Conservation (phyloP, 805 yeast genomes). For the Candida caryicola region DNA sequence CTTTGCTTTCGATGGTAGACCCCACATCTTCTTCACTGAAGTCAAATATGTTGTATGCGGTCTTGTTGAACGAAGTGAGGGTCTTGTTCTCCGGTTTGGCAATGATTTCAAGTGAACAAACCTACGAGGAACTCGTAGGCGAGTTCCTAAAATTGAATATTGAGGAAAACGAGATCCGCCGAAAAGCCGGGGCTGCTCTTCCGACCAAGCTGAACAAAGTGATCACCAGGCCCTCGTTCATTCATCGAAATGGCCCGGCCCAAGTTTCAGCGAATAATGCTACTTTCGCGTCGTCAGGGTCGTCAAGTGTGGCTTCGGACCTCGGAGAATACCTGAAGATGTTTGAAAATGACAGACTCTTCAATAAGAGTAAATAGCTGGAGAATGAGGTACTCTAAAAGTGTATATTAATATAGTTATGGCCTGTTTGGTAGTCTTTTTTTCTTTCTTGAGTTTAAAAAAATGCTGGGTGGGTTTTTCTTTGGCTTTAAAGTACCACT, state of each 20-base stretch:
- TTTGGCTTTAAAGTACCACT: slow-evolving; percentile 6
- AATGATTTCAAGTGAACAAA: slow-evolving; percentile 8
- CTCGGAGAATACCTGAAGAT: background rate
- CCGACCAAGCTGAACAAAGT: no score
- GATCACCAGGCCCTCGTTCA: background rate
- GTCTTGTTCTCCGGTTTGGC: slow-evolving; percentile 17
- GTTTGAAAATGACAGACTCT: background rate
- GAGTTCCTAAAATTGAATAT: slow-evolving; percentile 9
- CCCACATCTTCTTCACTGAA: background rate
- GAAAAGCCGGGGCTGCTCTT: no score
- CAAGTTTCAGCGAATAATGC: no score
- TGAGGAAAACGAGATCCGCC: slow-evolving; percentile 1
- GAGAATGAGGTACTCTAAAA: no score
- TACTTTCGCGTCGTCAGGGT: background rate
- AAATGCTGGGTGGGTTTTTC: slow-evolving; percentile 11
- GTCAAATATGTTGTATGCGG: slow-evolving; percentile 10
- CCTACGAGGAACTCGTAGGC: background rate
- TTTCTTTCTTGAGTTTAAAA: slow-evolving; percentile 12
- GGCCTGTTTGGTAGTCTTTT: slow-evolving; percentile 7
- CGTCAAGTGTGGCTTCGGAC: slow-evolving; percentile 1
- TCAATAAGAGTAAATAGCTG: slow-evolving; percentile 1
- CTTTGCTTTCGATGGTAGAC: background rate
- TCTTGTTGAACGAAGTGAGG: slow-evolving; percentile 20
- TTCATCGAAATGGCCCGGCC: no score
- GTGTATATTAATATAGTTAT: slow-evolving; percentile 1